Evolutionary conservation across 768 basidiomycete genomes (phyloP), one percentile per base, ranked within the genome.

Genomic region (Lentinula sp.): DNA sequence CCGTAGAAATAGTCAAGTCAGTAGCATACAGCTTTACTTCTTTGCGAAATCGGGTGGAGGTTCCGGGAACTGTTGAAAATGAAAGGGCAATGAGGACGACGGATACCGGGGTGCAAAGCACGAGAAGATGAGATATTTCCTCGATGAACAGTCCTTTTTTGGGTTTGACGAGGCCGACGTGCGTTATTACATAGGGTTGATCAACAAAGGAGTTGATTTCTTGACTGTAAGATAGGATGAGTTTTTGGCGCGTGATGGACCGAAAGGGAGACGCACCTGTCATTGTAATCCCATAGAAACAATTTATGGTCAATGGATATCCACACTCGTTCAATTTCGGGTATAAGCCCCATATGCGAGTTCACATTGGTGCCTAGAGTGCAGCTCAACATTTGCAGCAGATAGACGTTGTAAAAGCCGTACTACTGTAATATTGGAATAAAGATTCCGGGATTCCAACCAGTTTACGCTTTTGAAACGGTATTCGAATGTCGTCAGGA

Each of bases 241-340:
- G 60, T 28, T 64, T 65, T 45, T 59, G 59, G 54, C 28, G 56
- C 31, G n/a, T 10, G 2, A 23, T 13, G 43, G 9, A 21, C 11
- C 13, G 21, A 32, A 28, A 21, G 39, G 23, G 40, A 37, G 46
- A 77, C 89, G 60, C 65, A 96, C 95, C 94, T 93, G 66, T 96
- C 91, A 39, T 87, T 76, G 71, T 97, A 99, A 73, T 99, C 94
- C 97, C 97, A 98, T 23, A 99, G 77, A 68, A 97, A 92, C 37
- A 99, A 78, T 67, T 93, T 92, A 72, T 95, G 87, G 75, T 98
- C 94, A 61, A 96, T 89, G 9, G 93, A 89, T 64, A 98, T 89
- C 94, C 95, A 99, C 0, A 91, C 95, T 50, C 94, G 84, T 66
- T 96, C 93, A 63, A 98, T 91, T 67, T 95, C 91, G 28, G 94